These are phyloP conservation scores for Ustilago cynodontis DNA, from an alignment of 1,284 basidiomycete species.

Conservation along the genomic window DNA sequence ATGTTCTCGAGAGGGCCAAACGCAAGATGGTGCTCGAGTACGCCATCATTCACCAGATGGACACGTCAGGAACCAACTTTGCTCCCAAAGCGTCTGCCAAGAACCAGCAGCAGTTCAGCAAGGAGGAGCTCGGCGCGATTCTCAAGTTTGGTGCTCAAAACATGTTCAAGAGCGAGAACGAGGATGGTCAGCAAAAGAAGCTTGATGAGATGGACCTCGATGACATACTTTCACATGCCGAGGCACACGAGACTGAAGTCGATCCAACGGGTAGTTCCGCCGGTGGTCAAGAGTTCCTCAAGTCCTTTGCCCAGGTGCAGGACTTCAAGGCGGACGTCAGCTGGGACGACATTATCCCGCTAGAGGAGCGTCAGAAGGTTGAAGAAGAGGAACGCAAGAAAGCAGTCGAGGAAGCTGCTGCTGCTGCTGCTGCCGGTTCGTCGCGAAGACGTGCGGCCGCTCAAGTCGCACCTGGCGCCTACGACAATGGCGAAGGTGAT, in stretches of 20 bases:
- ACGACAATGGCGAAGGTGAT: constrained; percentile 73
- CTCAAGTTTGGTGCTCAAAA: constrained; percentile 98
- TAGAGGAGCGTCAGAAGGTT: constrained; percentile 87
- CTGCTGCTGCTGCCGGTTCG: constrained; percentile 73
- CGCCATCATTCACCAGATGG: constrained; percentile 99
- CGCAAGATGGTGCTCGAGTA: constrained; percentile 99
- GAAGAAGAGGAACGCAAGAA: constrained; percentile 73
- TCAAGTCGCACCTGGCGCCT: constrained; percentile 78
- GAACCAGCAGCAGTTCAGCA: constrained; percentile 81
- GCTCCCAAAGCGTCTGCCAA: constrained; percentile 75
- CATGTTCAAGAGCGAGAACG: constrained; percentile 98
- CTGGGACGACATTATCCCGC: constrained; percentile 99
- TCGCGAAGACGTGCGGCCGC: constrained; percentile 75
- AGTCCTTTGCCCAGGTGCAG: constrained; percentile 93
- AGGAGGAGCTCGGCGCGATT: constrained; percentile 97
- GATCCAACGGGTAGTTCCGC: constrained; percentile 79
- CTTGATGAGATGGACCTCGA: constrained; percentile 99
- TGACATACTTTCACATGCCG: constrained; percentile 95
- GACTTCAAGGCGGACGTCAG: constrained; percentile 94
- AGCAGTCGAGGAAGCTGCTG: constrained; percentile 76
- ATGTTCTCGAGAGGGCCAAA: constrained; percentile 96
- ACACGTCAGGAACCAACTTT: constrained; percentile 96
- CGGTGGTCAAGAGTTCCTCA: constrained; percentile 95
- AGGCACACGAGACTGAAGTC: constrained; percentile 93
- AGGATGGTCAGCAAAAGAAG: constrained; percentile 87